Base-by-base conservation (phyloP, 257 asterid species). In the Nicotiana benthamiana region DNA sequence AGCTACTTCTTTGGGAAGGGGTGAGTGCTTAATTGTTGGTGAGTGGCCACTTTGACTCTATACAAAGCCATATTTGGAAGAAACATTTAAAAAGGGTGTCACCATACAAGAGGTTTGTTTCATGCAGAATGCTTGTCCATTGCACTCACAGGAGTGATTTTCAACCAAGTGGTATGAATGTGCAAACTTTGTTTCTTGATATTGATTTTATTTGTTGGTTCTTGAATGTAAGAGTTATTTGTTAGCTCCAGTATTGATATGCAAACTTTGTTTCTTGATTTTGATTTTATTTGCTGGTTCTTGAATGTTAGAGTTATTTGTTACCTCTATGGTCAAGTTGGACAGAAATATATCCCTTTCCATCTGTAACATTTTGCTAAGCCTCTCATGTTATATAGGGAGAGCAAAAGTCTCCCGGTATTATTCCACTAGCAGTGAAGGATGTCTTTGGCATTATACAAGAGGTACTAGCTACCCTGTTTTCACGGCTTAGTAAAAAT, bases 351-450 rank as follows among this genome's bases (percentile, higher is more conserved):
- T 72, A 15, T 46, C 40, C 60, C 43, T 72, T 48, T 72, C 78
- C 78, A 46, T 48, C 78, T 72, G 78, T 46, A 72, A 72, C 60
- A 72, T 79, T 12, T 32, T 67, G 75, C 75, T 48, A 32, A 43
- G 8, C 16, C 43, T 63, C 51, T 63, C 61, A 32, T 80, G 54
- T 79, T 62, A 84, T 81, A 63, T 84, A 93, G 97, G 97, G 97
- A 81, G 97, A 93, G 87, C 97, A 93, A 86, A 93, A 91, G 83
- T 93, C 97, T 78, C 97, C 97, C 24, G 97, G 97, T 83, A 87
- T 91, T 70, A 93, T 93, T 81, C 97, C 97, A 0, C 83, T 91
- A 83, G 91, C 97, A 54, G 88, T 93, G 80, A 93, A 93, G 85
- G 97, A 93, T 85, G 97, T 93, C n/a, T 93, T 93, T 84, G 97